A percentile compares a stretch with the other conserved stretches of the same genome.
phyloP scores from a whole-genome alignment of 169 alveolate genomes.

The Plasmodium berghei region DNA sequence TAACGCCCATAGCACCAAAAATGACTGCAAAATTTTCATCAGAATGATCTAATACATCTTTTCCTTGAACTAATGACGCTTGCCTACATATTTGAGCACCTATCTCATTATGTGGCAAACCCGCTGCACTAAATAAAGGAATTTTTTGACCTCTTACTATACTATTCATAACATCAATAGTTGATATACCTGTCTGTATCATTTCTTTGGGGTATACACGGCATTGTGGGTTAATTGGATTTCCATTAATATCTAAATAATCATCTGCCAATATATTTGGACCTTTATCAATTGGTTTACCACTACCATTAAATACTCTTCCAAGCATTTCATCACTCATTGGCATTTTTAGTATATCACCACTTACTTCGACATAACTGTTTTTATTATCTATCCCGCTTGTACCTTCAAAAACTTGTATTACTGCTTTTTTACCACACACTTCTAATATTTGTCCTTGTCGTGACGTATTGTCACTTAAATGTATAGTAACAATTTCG shows the following conservation, averaged over 20 bases:
- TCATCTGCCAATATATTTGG: constrained; percentile 99
- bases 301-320: constrained; percentile 99
- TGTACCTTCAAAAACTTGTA: constrained; percentile 99
- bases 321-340: constrained; percentile 99
- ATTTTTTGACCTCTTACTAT: constrained; percentile 99
- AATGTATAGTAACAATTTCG: constrained; percentile 97
- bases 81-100: constrained; percentile 99
- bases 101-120: constrained; percentile 99
- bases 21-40: constrained; percentile 99
- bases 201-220: constrained; percentile 99
- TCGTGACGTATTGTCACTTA: constrained; percentile 98
- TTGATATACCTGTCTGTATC: constrained; percentile 99
- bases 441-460: constrained; percentile 99
- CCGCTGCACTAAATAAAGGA: constrained; percentile 99
- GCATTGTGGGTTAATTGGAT: constrained; percentile 98
- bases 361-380: constrained; percentile 98
- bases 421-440: constrained; percentile 97
- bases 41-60: constrained; percentile 98
- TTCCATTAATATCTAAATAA: constrained; percentile 96
- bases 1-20: constrained; percentile 99
- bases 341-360: constrained; percentile 98
- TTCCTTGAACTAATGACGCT: constrained; percentile 98
- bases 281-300: constrained; percentile 99
- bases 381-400: constrained; percentile 97
- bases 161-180: constrained; percentile 99